Conservation (phyloP, 805 yeast genomes). For the Spathaspora arborariae region DNA sequence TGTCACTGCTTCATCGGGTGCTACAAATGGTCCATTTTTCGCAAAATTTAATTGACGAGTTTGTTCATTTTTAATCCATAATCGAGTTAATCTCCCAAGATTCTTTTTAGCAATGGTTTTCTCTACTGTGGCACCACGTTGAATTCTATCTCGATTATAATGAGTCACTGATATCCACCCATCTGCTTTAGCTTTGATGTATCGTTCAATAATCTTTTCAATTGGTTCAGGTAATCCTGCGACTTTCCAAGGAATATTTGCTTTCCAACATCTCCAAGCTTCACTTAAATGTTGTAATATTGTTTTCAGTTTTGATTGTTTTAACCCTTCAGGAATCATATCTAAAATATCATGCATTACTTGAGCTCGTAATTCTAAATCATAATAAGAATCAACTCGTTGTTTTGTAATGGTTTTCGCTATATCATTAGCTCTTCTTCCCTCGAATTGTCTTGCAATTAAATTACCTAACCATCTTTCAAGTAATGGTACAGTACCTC, state of each 20-base stretch:
- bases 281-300: slow-evolving; percentile 92
- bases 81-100: slow-evolving; percentile 82
- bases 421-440: slow-evolving; percentile 85
- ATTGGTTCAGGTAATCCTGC: slow-evolving; percentile 94
- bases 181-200: slow-evolving; percentile 92
- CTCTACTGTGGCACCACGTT: slow-evolving; percentile 88
- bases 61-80: slow-evolving; percentile 92
- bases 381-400: slow-evolving; percentile 91
- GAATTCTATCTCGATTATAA: slow-evolving; percentile 82
- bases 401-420: slow-evolving; percentile 95
- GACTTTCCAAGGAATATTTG: slow-evolving; percentile 96
- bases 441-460: slow-evolving; percentile 91
- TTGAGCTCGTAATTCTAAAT: slow-evolving; percentile 86
- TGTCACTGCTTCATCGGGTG: slow-evolving; percentile 84
- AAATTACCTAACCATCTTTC: slow-evolving; percentile 96
- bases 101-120: slow-evolving; percentile 93
- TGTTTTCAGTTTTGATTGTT: slow-evolving; percentile 80
- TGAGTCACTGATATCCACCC: slow-evolving; percentile 96
- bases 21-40: slow-evolving; percentile 81
- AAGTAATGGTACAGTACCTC: slow-evolving; percentile 87
- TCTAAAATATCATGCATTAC: slow-evolving; percentile 95
- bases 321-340: slow-evolving; percentile 94
- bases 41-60: slow-evolving; percentile 77
- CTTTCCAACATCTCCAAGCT: slow-evolving; percentile 99
- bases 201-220: slow-evolving; percentile 79